phyloP scores from a whole-genome alignment of 495 filamentous ascomycete genomes.

The Aspergillus mulundensis region DNA sequence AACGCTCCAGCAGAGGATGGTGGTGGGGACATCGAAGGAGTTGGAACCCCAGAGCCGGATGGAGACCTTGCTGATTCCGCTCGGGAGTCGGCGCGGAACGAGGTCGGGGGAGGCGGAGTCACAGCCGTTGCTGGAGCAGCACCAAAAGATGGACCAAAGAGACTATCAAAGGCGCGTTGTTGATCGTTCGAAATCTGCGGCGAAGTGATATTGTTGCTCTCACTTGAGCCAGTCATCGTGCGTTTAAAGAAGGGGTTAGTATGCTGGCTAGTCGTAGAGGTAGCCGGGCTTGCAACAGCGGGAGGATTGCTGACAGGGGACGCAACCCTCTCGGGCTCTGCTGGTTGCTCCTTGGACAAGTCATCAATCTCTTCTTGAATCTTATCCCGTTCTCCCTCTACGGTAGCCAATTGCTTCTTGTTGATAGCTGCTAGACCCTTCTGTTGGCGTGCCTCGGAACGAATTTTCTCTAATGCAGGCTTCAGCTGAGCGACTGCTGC shows the following conservation, averaged over 20 bases:
- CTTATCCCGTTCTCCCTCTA: conserved; percentile 82
- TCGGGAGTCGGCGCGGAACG: conserved; percentile 62
- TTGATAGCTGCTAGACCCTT: conserved; percentile 95
- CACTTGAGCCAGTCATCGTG: conserved; percentile 58
- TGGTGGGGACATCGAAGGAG: conserved; percentile 60
- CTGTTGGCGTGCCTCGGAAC: conserved; percentile 85
- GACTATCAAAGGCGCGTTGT: conserved; percentile 78
- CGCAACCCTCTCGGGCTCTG: conserved; percentile 28
- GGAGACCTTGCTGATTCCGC: conserved; percentile 32
- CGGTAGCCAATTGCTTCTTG: conserved; percentile 91
- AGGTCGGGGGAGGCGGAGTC: conserved; percentile 55
- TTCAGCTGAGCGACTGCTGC: conserved; percentile 75
- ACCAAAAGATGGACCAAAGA: conserved; percentile 73
- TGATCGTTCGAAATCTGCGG: conserved; percentile 40
- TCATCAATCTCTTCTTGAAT: conserved; percentile 72
- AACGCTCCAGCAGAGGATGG: conserved; percentile 42
- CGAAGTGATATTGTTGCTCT: conserved; percentile 49
- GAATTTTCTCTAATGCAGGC: conserved; percentile 84
- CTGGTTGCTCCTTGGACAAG: conserved; percentile 49
- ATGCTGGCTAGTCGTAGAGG: conserved; percentile 70
- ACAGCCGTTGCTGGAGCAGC: conserved; percentile 40
- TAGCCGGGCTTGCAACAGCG: conserved; percentile 60
- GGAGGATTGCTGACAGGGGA: conserved; percentile 41
- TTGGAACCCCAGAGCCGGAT: conserved; percentile 43
- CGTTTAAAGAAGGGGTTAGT: conserved; percentile 88